Conservation (phyloP, 2,329 filamentous ascomycete species). For the Colletotrichum sp. region DNA sequence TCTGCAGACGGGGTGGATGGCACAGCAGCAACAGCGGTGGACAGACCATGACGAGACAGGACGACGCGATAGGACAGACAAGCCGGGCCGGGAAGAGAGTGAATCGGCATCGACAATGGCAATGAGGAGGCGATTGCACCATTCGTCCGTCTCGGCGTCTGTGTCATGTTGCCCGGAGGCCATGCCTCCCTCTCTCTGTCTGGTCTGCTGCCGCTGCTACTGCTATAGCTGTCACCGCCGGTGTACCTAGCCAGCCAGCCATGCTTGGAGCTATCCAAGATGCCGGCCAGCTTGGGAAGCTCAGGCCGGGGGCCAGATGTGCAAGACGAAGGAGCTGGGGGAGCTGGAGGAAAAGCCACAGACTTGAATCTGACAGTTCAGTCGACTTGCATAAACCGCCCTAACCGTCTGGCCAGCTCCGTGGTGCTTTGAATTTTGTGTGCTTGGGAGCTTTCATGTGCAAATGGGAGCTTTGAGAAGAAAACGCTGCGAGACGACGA, state of each 20-base stretch:
- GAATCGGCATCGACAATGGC: background rate
- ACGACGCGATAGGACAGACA: background rate
- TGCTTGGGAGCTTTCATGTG: background rate
- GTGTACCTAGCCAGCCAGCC: background rate
- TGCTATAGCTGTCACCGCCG: background rate
- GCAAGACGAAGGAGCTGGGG: background rate
- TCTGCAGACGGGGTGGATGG: background rate
- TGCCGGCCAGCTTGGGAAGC: background rate
- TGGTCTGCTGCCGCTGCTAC: background rate
- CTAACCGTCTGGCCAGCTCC: background rate
- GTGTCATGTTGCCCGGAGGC: background rate
- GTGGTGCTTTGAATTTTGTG: background rate
- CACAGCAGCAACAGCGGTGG: conserved; percentile 7
- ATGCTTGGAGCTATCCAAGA: conserved; percentile 11
- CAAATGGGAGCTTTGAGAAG: background rate
- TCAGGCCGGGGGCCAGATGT: background rate
- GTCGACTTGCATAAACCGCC: conserved; percentile 2
- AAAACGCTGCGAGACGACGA: background rate
- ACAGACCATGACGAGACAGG: background rate
- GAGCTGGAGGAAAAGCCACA: background rate
- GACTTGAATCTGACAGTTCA: background rate
- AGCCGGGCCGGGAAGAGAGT: background rate
- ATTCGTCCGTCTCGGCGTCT: background rate
- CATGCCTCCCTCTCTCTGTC: background rate
- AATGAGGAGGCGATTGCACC: conserved; percentile 3